Evolutionary conservation across 2,329 filamentous ascomycete genomes (phyloP), one percentile per base, ranked within the genome.

Genomic region (Ceratocystis alfenasii): DNA sequence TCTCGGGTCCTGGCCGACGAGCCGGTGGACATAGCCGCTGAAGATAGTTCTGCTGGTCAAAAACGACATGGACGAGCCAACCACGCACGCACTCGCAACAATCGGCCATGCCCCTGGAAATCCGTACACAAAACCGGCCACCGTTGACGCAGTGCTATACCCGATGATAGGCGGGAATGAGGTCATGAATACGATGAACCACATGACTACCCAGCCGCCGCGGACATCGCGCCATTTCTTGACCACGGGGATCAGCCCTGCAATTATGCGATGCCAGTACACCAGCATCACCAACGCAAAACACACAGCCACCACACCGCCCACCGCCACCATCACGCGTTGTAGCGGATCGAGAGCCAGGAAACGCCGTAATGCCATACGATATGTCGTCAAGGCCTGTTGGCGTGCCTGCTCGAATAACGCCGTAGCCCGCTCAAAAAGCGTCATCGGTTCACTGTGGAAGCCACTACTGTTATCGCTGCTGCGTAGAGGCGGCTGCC

Each of bases 81-180:
- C 75, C 1, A 96, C 81, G 22, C 89, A 95, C 17, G 89, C 91
- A 0, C 83, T 80, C 1, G 90, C 87, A 62, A 89, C 88, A 70
- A 96, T 86, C 70, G 90, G 85, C 90, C 92, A 96, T 28, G 89
- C 92, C 69, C 71, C 70, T 1, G 78, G 79, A 69, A 83, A 83
- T 1, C 80, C 82, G 72, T 79, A 84, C 15, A 84, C 79, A 70
- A 85, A 80, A 36, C 79, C 79, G 5, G 80, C 76, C 30, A 83
- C 73, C 30, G 80, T 83, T 67, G 79, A 76, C 71, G 87, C 86
- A 1, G 87, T 89, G 68, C 87, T 89, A 78, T 95, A 96, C 15
- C 92, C 92, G 69, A 96, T 87, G 71, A 95, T 75, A 1, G 92
- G 92, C 22, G 92, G 92, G 74, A 96, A 95, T 1, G 87, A 89